These are phyloP conservation scores for Clathrospora elynae DNA, from an alignment of 2,329 filamentous ascomycete species.

Conservation along the genomic window DNA sequence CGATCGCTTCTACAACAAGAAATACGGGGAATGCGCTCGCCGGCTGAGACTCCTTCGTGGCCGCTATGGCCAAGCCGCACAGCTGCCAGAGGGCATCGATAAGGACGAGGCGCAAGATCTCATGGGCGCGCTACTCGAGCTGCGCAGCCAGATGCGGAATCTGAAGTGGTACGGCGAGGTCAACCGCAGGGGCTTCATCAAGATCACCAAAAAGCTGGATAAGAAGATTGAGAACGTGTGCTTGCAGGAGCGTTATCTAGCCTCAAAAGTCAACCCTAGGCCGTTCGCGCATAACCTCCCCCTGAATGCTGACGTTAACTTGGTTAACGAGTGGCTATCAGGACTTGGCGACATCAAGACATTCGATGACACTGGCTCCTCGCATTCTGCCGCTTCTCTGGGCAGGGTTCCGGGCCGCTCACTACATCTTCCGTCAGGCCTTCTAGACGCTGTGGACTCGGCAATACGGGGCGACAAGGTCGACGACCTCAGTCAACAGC, in stretches of 20 bases:
- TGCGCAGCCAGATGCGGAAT: slow-evolving; percentile 85
- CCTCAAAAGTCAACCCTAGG: slow-evolving; percentile 86
- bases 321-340: slow-evolving; percentile 90
- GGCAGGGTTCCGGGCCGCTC: slow-evolving; percentile 77
- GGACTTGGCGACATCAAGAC: slow-evolving; percentile 76
- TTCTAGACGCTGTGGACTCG: slow-evolving; percentile 73
- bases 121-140: slow-evolving; percentile 84
- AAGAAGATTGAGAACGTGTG: slow-evolving; percentile 82
- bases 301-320: slow-evolving; percentile 63
- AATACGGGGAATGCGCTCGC: slow-evolving; percentile 81
- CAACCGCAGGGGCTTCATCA: slow-evolving; percentile 91
- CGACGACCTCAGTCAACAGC: slow-evolving; percentile 58
- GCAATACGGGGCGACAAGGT: slow-evolving; percentile 73
- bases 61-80: slow-evolving; percentile 77
- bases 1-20: slow-evolving; percentile 95
- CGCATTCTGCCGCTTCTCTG: slow-evolving; percentile 70
- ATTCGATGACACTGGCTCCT: slow-evolving; percentile 75
- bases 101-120: slow-evolving; percentile 90
- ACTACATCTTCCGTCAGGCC: slow-evolving; percentile 69
- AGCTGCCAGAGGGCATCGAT: slow-evolving; percentile 74
- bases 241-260: slow-evolving; percentile 83
- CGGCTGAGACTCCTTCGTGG: slow-evolving; percentile 85
- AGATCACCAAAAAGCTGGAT: slow-evolving; percentile 98
- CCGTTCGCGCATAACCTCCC: slow-evolving; percentile 80
- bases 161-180: slow-evolving; percentile 98